Evolutionary conservation across 1,139 yeast genomes (phyloP).

Genomic region (Candida sojae): DNA sequence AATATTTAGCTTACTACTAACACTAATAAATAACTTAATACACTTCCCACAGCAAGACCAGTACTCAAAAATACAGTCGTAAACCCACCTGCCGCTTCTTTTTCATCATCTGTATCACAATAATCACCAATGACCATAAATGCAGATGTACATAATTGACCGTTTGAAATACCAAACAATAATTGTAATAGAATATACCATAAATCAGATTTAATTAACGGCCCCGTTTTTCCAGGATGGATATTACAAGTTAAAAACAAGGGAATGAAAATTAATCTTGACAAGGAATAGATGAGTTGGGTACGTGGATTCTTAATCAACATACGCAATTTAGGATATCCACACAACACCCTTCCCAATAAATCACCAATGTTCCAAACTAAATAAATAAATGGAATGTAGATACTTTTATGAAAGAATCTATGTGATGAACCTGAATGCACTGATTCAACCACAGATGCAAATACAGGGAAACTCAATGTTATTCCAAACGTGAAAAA

Average conservation of each 20-base stretch:
- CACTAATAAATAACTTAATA: conserved; percentile 70
- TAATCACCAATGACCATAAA: conserved; percentile 76
- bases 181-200: conserved; percentile 72
- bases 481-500: conserved; percentile 77
- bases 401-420: conserved; percentile 51
- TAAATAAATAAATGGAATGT: conserved; percentile 75
- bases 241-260: conserved; percentile 70
- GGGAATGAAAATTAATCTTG: conserved; percentile 60
- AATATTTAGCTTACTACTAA: conserved; percentile 31
- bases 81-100: conserved; percentile 93
- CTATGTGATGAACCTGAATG: conserved; percentile 28
- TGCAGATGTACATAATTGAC: conserved; percentile 78
- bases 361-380: conserved; percentile 90
- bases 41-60: conserved; percentile 77
- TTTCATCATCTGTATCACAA: conserved; percentile 62
- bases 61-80: conserved; percentile 73
- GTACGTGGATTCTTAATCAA: conserved; percentile 39
- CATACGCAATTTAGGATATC: conserved; percentile 42
- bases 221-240: conserved; percentile 36
- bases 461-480: conserved; percentile 86
- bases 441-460: conserved; percentile 65
- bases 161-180: conserved; percentile 82
- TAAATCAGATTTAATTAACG: conserved; percentile 58
- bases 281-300: conserved; percentile 52
- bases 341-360: conserved; percentile 71